These are phyloP conservation scores for Pichia sp. DNA, from an alignment of 1,139 yeast species.

Conservation along the genomic window DNA sequence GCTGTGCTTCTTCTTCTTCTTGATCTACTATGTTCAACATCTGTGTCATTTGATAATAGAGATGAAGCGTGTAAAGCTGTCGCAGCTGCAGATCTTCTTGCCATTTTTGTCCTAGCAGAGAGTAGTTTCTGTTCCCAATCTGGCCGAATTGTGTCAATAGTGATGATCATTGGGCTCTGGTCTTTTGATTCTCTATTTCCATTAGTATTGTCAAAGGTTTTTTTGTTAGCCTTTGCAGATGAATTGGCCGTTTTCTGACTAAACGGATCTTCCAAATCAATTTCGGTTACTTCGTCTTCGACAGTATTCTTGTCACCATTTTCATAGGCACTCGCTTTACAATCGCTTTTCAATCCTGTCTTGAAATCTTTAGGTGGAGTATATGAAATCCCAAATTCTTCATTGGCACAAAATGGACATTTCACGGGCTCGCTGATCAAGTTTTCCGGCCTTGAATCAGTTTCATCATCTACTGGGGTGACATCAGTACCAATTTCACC, in stretches of 20 bases:
- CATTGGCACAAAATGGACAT: slow-evolving; percentile 91
- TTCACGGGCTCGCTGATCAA: slow-evolving; percentile 80
- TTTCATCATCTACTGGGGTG: slow-evolving; percentile 22
- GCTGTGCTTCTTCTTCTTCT: background rate
- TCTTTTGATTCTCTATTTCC: slow-evolving; percentile 38
- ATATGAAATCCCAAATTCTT: slow-evolving; percentile 80
- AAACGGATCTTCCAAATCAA: slow-evolving; percentile 8
- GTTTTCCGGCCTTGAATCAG: slow-evolving; percentile 39
- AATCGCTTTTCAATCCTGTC: slow-evolving; percentile 43
- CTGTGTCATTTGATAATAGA: slow-evolving; percentile 26
- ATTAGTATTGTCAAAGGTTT: background rate
- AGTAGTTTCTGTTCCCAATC: slow-evolving; percentile 79
- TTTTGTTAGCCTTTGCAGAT: background rate
- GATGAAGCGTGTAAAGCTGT: slow-evolving; percentile 87
- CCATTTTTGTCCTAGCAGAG: slow-evolving; percentile 67
- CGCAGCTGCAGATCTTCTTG: slow-evolving; percentile 87
- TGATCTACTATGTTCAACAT: background rate
- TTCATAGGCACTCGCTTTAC: slow-evolving; percentile 32
- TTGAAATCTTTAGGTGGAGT: slow-evolving; percentile 40
- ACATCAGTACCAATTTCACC: slow-evolving; percentile 15
- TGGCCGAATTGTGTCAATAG: slow-evolving; percentile 79
- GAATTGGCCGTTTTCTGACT: slow-evolving; percentile 1
- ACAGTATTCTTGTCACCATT: slow-evolving; percentile 8
- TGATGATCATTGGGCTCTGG: slow-evolving; percentile 55
- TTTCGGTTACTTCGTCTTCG: slow-evolving; percentile 1